Percentiles rank a stretch among this genome's conserved stretches.
Evolutionary conservation across 108 stramenopile genomes (phyloP).

Genomic region (Nannochloropsis gaditana): DNA sequence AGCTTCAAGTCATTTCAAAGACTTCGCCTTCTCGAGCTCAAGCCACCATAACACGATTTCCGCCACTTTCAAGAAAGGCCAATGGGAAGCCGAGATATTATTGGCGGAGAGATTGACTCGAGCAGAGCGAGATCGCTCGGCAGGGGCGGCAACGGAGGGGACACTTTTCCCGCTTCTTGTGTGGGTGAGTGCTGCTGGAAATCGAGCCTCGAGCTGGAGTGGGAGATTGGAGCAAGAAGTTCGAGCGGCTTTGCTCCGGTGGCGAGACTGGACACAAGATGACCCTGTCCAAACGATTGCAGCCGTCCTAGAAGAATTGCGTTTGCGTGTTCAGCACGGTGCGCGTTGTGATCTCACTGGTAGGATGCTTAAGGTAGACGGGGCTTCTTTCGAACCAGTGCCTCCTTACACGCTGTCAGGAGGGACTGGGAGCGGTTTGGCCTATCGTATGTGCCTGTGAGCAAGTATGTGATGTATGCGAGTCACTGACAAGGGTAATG

Average conservation of each 20-base stretch:
- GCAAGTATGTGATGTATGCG: neutral
- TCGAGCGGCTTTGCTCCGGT: neutral
- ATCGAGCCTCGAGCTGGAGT: neutral
- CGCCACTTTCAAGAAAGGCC: neutral
- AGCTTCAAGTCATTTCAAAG: neutral
- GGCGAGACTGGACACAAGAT: neutral
- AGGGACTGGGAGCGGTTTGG: neutral
- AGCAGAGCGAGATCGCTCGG: neutral
- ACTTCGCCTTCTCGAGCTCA: neutral
- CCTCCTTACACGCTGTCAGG: neutral
- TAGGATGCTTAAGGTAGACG: neutral
- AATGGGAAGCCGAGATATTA: conserved; percentile 4
- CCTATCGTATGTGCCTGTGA: neutral
- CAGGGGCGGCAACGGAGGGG: neutral
- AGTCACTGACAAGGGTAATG: too few relatives aligned
- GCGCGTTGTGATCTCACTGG: neutral
- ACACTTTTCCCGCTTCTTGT: neutral
- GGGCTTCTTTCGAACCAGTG: neutral
- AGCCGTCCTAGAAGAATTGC: conserved; percentile 16
- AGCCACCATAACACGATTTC: too few relatives aligned
- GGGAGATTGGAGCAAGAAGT: neutral
- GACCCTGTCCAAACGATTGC: neutral
- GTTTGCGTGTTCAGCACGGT: neutral
- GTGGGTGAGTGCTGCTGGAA: neutral
- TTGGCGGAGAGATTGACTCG: neutral